A percentile compares a stretch with the other conserved stretches of the same genome.
Conservation (phyloP, 352 stramenopile genomes). For the Globisporangium viniferum region DNA sequence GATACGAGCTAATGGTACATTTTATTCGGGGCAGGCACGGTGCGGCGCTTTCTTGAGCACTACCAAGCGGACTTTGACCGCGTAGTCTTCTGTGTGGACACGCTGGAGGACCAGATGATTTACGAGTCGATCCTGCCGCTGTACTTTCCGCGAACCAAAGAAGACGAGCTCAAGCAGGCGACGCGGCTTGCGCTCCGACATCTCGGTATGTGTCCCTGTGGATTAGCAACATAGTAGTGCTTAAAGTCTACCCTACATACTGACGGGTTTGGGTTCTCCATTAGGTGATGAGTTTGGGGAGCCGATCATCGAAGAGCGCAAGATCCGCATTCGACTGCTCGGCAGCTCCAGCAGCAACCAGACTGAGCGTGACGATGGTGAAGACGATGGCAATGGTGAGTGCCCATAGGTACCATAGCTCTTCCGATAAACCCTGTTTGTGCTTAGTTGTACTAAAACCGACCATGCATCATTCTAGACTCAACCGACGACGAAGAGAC, state of each 20-base stretch:
- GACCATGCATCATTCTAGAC: background rate
- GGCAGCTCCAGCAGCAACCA: conserved; percentile 19
- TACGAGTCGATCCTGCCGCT: conserved; percentile 65
- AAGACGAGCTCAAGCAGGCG: conserved; percentile 33
- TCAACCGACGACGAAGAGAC: conserved; percentile 33
- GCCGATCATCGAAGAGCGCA: conserved; percentile 75
- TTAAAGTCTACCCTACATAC: background rate
- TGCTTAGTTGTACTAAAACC: background rate
- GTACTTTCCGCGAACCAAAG: conserved; percentile 59
- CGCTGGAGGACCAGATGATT: conserved; percentile 52
- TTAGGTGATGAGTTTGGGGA: conserved; percentile 68
- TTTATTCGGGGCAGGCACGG: conserved; percentile 11
- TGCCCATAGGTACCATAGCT: conserved; percentile 3
- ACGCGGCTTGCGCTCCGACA: conserved; percentile 25
- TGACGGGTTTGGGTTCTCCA: background rate
- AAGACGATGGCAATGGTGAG: conserved; percentile 23
- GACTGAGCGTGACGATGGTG: background rate
- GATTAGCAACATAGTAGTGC: too few species aligned
- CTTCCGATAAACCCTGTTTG: background rate
- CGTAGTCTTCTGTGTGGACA: conserved; percentile 67
- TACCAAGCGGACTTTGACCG: conserved; percentile 52
- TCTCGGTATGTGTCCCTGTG: conserved; percentile 26
- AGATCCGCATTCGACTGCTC: conserved; percentile 63
- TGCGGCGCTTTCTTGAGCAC: conserved; percentile 79
- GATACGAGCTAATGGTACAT: too few species aligned